Evolutionary conservation across 2,329 filamentous ascomycete species (phyloP), one percentile per base, ranked within the genome.

Genomic region (Beauveria sp.): DNA sequence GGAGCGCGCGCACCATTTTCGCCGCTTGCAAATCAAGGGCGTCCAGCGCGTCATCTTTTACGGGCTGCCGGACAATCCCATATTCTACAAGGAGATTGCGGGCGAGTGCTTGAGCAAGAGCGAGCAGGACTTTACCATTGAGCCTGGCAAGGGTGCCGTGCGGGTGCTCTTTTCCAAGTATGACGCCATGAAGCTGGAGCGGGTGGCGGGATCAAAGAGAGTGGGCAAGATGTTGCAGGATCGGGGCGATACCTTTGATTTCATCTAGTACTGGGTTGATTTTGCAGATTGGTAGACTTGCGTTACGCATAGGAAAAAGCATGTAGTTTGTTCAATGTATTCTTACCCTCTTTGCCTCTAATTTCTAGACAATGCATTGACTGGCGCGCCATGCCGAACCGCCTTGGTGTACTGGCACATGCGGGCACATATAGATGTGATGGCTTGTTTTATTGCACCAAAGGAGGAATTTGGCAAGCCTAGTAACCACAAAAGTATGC

Each of bases 1-100:
- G 2, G 93, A 96, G 72, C 87, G 94, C 62, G 90, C 92, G n/a
- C 94, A 99, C 75, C 94, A 99, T 74, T 97, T 97, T 80, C 86
- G 91, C 55, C 83, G 94, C n/a, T 92, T 94, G 70, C 83, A 84
- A 66, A 81, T 99, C 59, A 83, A 85, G 41, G 94, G 94, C 24
- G 91, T 94, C 16, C 87, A 87, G 72, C 82, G 87, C 46, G 84
- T 97, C n/a, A 82, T 97, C 56, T 88, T 96, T 79, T 97, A 97
- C 72, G 89, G 87, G 1, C 73, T 97, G 37, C 94, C 94, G 0
- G 93, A 97, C 68, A 96, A 97, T 71, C 89, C 90, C 28, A 71
- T 83, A 22, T 93, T 94, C 68, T 96, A 93, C 72, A 80, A 81
- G 44, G 91, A 96, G 76, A 80, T 93, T 59, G 84, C 88, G 0